Base-by-base conservation (phyloP, 2,329 filamentous ascomycete genomes). In the Hypoxylon rubiginosum region DNA sequence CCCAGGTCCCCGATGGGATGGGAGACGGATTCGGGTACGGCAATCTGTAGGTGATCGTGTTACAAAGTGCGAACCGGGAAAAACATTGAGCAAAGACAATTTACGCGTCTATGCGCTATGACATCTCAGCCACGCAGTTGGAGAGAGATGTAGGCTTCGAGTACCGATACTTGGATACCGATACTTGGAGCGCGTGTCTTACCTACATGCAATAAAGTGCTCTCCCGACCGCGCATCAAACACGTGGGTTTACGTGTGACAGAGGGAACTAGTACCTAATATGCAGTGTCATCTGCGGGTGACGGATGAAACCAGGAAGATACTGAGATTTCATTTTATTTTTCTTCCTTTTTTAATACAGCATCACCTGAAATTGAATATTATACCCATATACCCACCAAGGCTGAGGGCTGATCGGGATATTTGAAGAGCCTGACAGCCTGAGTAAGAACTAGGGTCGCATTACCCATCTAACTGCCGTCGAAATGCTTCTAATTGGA, bases 211-310 rank as follows among this genome's bases (percentile, higher is more conserved):
- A 68, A 54, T 43, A 59, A 49, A 64, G 58, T 45, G 36, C 34
- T 50, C 46, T 67, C 60, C 67, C 64, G 61, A 24, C 61, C 45
- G 61, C 43, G 54, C 56, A 63, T 69, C 56, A 67, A 60, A 69
- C 67, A 69, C 67, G 67, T 67, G 67, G 67, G 67, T 43, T 59
- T 48, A 57, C 46, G 62, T 64, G 43, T 56, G 52, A 67, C 60
- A 41, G 53, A 43, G 39, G 46, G 51, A 56, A 11, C 57, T 43
- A 51, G 57, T 60, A n/a, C n/a, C n/a, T n/a, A 50, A 58, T 55
- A 60, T 56, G 54, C 30, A 24, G 59, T 64, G 49, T 34, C 43
- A 60, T 66, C 48, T 57, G 56, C 55, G 65, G 39, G 64, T 60
- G 48, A 51, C 28, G 19, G 39, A n/a, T 34, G 28, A 34, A 19